Evolutionary conservation across 768 basidiomycete genomes (phyloP).

Genomic region (Hemileccinum impolitum): DNA sequence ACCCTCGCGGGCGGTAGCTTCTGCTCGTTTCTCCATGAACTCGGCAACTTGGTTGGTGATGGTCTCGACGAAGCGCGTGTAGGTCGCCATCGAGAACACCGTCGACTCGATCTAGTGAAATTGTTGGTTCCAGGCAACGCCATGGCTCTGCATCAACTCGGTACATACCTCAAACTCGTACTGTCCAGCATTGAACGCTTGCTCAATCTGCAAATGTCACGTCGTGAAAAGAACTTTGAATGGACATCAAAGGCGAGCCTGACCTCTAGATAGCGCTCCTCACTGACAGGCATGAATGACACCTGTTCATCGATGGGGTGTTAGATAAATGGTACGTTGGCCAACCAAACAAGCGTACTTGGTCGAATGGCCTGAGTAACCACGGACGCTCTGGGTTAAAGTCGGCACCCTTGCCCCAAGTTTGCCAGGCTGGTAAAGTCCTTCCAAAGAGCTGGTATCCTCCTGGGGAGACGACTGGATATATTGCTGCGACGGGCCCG

Average conservation of each 20-base stretch:
- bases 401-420: conserved; percentile 52
- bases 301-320: conserved; percentile 32
- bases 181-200: conserved; percentile 48
- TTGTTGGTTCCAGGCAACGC: neutral
- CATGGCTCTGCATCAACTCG: neutral
- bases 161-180: conserved; percentile 46
- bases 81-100: conserved; percentile 51
- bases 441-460: conserved; percentile 65
- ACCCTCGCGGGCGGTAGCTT: conserved; percentile 38
- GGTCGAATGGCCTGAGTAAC: conserved; percentile 62
- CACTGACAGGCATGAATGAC: conserved; percentile 46
- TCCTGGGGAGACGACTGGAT: conserved; percentile 61
- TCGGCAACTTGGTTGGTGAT: conserved; percentile 40
- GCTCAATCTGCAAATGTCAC: conserved; percentile 40
- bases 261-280: conserved; percentile 49
- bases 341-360: conserved; percentile 31
- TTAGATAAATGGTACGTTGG: neutral
- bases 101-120: conserved; percentile 43
- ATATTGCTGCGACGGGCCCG: conserved; percentile 62
- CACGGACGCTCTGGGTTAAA: conserved; percentile 51
- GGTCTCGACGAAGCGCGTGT: conserved; percentile 39
- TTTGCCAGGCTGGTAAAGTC: conserved; percentile 63
- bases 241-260: neutral
- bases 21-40: conserved; percentile 41
- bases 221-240: neutral